These are phyloP conservation scores for Pyrenochaeta sp. DNA, from an alignment of 2,329 filamentous ascomycete species.

Conservation along the genomic window DNA sequence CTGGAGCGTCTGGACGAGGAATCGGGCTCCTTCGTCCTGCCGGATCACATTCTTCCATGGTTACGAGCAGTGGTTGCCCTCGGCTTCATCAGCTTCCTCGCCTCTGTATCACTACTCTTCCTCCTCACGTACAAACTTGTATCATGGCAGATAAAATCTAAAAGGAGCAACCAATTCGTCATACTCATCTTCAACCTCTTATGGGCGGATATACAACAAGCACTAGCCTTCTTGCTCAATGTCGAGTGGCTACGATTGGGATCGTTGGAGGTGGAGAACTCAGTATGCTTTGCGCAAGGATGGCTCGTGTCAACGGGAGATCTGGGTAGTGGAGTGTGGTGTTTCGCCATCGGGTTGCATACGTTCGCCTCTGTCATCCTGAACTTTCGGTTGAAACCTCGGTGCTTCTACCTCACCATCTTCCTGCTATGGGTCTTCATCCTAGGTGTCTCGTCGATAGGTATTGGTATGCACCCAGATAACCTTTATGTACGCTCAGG, in stretches of 20 bases:
- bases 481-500: constrained; percentile 70
- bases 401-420: constrained; percentile 61
- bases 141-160: constrained; percentile 46
- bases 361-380: constrained; percentile 71
- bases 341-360: constrained; percentile 71
- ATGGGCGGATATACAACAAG: constrained; percentile 72
- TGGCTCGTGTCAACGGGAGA: constrained; percentile 74
- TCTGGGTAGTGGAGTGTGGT: constrained; percentile 71
- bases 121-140: constrained; percentile 59
- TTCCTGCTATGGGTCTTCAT: constrained; percentile 66
- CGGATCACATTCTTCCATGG: constrained; percentile 49
- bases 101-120: constrained; percentile 54
- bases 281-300: constrained; percentile 71
- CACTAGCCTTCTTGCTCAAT: constrained; percentile 70
- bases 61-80: constrained; percentile 57
- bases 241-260: constrained; percentile 65
- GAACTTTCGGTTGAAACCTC: constrained; percentile 61
- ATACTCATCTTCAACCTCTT: constrained; percentile 75
- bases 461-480: constrained; percentile 53
- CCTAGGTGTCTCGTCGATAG: constrained; percentile 65
- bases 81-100: constrained; percentile 57
- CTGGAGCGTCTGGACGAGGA: constrained; percentile 31
- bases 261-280: constrained; percentile 62
- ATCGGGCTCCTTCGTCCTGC: constrained; percentile 45
- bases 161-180: constrained; percentile 69